phyloP scores from a whole-genome alignment of 495 filamentous ascomycete species.

The Pseudoneurospora amorphoporcata region DNA sequence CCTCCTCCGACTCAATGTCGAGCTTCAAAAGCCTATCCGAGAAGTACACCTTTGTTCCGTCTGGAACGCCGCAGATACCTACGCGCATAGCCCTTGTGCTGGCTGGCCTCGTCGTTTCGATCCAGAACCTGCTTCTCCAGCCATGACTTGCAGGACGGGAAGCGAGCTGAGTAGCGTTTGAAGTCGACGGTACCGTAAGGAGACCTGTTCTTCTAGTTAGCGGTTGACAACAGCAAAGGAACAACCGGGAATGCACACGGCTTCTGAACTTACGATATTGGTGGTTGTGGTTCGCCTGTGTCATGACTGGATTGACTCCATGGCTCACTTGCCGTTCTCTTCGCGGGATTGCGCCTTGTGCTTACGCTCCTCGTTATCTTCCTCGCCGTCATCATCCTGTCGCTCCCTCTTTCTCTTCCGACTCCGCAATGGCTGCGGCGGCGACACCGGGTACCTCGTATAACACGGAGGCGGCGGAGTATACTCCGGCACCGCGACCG shows the following conservation, averaged over 20 bases:
- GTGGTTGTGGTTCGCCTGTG: neutral
- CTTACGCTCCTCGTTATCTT: neutral
- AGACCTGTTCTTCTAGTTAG: neutral
- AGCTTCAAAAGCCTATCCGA: too few relatives aligned
- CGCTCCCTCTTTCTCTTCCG: neutral
- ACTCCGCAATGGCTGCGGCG: neutral
- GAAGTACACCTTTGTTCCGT: too few relatives aligned
- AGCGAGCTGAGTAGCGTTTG: too few relatives aligned
- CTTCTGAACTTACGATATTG: neutral
- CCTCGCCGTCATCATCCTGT: neutral
- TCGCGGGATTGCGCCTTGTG: accelerated
- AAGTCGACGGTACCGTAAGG: too few relatives aligned
- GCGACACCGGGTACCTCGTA: neutral
- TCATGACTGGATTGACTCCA: too few relatives aligned
- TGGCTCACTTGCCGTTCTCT: neutral
- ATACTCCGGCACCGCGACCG: neutral
- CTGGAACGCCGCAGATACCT: too few relatives aligned
- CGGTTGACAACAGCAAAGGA: neutral
- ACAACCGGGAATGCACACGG: neutral
- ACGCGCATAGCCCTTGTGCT: too few relatives aligned
- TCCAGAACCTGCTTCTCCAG: too few relatives aligned
- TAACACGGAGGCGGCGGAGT: neutral
- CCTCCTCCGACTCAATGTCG: too few relatives aligned
- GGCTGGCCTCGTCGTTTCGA: too few relatives aligned
- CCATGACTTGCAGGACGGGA: too few relatives aligned